Base-by-base conservation (phyloP, 2,329 filamentous ascomycete species). In the Colletotrichum godetiae region DNA sequence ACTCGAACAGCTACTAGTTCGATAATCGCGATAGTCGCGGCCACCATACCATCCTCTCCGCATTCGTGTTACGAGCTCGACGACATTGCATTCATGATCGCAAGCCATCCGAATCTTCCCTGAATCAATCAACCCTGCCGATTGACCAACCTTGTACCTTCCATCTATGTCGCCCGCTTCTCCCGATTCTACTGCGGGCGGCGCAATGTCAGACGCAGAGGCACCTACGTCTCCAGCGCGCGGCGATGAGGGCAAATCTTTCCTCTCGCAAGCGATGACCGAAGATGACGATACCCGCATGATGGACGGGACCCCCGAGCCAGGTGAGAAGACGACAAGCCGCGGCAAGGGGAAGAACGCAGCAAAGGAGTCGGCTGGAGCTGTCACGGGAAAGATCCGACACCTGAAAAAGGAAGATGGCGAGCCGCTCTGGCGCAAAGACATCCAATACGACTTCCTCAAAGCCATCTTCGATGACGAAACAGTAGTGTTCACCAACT, bases 401-500 rank as follows among this genome's bases (percentile, higher is more conserved):
- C 94, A 97, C 81, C 84, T 97, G 65, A 97, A 97, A 84, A 97
- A 97, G 82, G 94, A 95, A 74, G 94, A 97, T 79, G 94, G 94
- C 79, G 93, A 95, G 77, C 94, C 94, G 60, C 87, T 97, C 4
- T 97, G 94, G 94, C 88, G 94, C 78, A 92, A 91, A 80, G 94
- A 97, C 82, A 97, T 97, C 73, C 94, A 97, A 82, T 95, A 93
- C 82, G 94, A 97, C 82, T 97, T 97, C 78, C 88, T 97, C 76
- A 91, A 91, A 77, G 89, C 91, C 62, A 92, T 97, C 75, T 97
- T 97, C 81, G 92, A 95, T 79, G 90, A 97, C 79, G 88, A 93
- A 1, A 81, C 86, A 65, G 86, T 86, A 75, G 95, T 95, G 80
- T 99, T 99, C 82, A 97, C 95, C 80, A 97, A 97, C 81, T 93